Percentiles rank a stretch among this genome's conserved stretches.
Evolutionary conservation across 768 basidiomycete genomes (phyloP).

Genomic region (Leccinum boreale): DNA sequence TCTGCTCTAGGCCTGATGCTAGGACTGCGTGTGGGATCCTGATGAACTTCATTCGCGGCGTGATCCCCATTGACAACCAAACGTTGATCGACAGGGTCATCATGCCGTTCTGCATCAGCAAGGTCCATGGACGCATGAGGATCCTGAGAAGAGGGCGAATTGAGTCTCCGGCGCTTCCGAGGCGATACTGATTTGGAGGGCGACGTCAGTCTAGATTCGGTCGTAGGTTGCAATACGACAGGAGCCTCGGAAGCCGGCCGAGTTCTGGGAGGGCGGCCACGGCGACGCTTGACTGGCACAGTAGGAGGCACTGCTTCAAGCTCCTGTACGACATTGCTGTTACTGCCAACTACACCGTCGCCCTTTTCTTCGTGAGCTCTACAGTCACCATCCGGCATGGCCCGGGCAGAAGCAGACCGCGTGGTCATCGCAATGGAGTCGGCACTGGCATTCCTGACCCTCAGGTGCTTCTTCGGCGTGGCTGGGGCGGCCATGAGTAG

Average conservation of each 20-base stretch:
- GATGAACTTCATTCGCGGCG: constrained; percentile 15
- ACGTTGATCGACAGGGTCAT: constrained; percentile 6
- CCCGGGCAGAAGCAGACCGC: constrained; percentile 19
- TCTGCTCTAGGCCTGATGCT: background rate
- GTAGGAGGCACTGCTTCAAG: constrained; percentile 4
- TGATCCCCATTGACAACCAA: constrained; percentile 16
- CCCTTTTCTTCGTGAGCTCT: constrained; percentile 5
- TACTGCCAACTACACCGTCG: constrained; percentile 7
- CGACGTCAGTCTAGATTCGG: constrained; percentile 8
- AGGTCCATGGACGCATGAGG: constrained; percentile 7
- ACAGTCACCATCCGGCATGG: constrained; percentile 10
- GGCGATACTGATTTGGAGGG: constrained; percentile 24
- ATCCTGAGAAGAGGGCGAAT: constrained; percentile 33
- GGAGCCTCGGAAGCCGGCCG: constrained; percentile 12
- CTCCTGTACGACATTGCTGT: background rate
- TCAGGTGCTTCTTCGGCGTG: constrained; percentile 21
- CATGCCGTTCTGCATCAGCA: background rate
- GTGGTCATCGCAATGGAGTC: constrained; percentile 18
- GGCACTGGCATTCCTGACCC: constrained; percentile 12
- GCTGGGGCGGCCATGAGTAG: constrained; percentile 17
- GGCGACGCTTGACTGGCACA: constrained; percentile 30
- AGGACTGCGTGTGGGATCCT: background rate
- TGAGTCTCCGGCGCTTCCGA: constrained; percentile 46
- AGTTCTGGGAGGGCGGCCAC: constrained; percentile 31
- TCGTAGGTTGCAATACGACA: background rate